phyloP scores from a whole-genome alignment of 2,329 filamentous ascomycete species.

The Akanthomyces lecanii region DNA sequence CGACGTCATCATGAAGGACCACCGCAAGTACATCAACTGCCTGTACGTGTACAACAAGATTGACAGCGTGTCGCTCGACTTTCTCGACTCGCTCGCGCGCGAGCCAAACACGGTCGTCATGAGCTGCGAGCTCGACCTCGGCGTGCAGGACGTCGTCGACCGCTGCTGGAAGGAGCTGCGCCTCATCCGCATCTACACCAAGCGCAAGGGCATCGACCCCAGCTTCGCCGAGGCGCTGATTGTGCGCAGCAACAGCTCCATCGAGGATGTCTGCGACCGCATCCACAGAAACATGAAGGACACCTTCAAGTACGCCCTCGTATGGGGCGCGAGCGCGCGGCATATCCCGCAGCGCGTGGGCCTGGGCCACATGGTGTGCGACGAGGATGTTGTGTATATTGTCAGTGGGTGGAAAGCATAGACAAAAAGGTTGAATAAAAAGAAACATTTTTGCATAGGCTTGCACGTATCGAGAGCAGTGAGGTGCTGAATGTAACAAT shows the following conservation, averaged over 20 bases:
- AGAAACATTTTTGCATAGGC: not conserved
- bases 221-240: constrained; percentile 90
- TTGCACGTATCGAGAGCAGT: not conserved
- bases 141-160: constrained; percentile 89
- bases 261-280: constrained; percentile 96
- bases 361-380: constrained; percentile 70
- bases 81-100: constrained; percentile 84
- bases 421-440: constrained; percentile 17
- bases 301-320: constrained; percentile 96
- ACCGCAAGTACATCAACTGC: constrained; percentile 92
- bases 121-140: constrained; percentile 93
- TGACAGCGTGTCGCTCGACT: constrained; percentile 88
- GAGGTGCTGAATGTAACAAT: not conserved
- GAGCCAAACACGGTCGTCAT: constrained; percentile 95
- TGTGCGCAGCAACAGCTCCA: constrained; percentile 78
- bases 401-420: constrained; percentile 61
- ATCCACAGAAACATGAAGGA: constrained; percentile 94
- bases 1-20: constrained; percentile 98
- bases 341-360: constrained; percentile 94
- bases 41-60: constrained; percentile 99
- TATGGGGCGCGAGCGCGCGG: constrained; percentile 94
- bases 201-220: constrained; percentile 87
- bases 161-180: constrained; percentile 90
- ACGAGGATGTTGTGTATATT: constrained; percentile 67
- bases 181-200: constrained; percentile 91